Evolutionary conservation across 2,329 filamentous ascomycete species (phyloP).

Genomic region (Pestalotiopsis sp.): DNA sequence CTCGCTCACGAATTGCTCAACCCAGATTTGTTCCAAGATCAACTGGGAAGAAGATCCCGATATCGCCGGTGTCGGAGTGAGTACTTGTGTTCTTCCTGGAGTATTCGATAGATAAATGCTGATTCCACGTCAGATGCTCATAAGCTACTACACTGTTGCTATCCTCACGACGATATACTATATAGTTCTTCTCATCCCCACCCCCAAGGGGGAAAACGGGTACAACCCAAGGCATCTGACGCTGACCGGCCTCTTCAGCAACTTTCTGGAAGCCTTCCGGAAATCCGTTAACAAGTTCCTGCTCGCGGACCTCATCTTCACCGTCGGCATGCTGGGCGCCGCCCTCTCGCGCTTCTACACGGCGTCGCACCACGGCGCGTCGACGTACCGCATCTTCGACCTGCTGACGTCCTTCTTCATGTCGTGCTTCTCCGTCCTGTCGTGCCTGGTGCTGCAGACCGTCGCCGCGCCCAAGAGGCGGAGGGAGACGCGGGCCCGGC

Average conservation of each 20-base stretch:
- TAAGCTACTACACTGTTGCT: background rate
- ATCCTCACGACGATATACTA: background rate
- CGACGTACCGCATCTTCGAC: background rate
- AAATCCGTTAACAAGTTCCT: background rate
- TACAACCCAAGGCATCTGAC: background rate
- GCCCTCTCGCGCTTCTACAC: background rate
- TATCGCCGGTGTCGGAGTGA: background rate
- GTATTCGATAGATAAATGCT: background rate
- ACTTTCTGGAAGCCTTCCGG: background rate
- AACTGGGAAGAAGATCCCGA: background rate
- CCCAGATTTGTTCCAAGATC: background rate
- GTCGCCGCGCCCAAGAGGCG: background rate
- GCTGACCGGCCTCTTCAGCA: background rate
- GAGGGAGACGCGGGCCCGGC: background rate
- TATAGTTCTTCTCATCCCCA: background rate
- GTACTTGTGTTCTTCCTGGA: background rate
- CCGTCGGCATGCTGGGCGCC: background rate
- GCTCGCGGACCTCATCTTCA: background rate
- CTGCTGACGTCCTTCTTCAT: background rate
- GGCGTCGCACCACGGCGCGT: background rate
- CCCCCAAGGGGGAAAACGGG: background rate
- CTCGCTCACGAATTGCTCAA: background rate
- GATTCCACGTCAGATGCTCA: background rate
- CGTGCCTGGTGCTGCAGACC: background rate
- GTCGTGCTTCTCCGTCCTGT: background rate